Evolutionary conservation across 2,329 filamentous ascomycete genomes (phyloP).

Genomic region (Aspergillus phoenicis): DNA sequence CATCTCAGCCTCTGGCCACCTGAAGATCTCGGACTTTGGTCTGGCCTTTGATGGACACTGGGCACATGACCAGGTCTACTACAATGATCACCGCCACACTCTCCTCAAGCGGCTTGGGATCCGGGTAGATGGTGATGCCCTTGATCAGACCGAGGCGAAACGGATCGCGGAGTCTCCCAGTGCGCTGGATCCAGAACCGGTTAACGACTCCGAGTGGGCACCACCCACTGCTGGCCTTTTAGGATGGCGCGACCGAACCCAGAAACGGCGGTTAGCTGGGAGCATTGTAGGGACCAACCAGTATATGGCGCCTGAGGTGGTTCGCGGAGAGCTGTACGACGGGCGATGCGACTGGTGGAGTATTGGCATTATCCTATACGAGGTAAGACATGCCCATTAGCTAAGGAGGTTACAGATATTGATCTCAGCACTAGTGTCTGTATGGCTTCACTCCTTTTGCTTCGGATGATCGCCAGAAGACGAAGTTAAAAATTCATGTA

Average conservation of each 20-base stretch:
- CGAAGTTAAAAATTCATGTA: constrained; percentile 82
- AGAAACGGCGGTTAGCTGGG: constrained; percentile 72
- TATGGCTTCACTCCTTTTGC: constrained; percentile 92
- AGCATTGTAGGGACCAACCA: constrained; percentile 95
- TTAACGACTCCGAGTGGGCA: constrained; percentile 28
- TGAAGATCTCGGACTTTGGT: constrained; percentile 96
- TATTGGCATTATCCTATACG: constrained; percentile 88
- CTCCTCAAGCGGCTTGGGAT: constrained; percentile 77
- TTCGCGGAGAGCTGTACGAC: constrained; percentile 80
- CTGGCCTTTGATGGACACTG: constrained; percentile 94
- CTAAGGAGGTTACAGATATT: not conserved
- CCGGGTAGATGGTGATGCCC: constrained; percentile 69
- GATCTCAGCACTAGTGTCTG: constrained; percentile 61
- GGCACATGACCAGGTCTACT: constrained; percentile 87
- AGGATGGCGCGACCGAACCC: constrained; percentile 68
- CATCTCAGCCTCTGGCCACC: constrained; percentile 80
- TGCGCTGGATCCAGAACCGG: constrained; percentile 8
- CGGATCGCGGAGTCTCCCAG: constrained; percentile 26
- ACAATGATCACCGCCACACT: constrained; percentile 77
- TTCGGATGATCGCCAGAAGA: constrained; percentile 76
- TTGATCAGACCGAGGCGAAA: constrained; percentile 64
- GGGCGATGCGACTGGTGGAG: constrained; percentile 97
- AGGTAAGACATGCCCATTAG: constrained; percentile 50
- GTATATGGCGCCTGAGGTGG: constrained; percentile 97
- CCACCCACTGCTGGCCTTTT: constrained; percentile 57